A percentile compares a stretch with the other conserved stretches of the same genome.
These are phyloP conservation scores for Lunularia cruciata DNA, from an alignment of 225 moss, liverwort and hornwort species.

Conservation along the genomic window DNA sequence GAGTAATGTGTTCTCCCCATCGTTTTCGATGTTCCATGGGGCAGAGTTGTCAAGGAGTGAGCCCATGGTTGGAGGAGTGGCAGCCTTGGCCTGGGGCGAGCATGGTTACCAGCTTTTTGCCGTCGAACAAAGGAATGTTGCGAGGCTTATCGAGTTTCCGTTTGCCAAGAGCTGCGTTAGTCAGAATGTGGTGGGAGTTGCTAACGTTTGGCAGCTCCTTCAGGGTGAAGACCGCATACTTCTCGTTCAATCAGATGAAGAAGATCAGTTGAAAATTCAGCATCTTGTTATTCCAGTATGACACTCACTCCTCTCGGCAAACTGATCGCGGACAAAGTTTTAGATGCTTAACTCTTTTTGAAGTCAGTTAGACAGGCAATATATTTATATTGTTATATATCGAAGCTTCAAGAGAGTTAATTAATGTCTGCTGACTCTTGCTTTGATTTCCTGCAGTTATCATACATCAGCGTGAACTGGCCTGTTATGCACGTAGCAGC, in stretches of 20 bases:
- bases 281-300: constrained; percentile 94
- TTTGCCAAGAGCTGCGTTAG: constrained; percentile 94
- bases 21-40: constrained; percentile 65
- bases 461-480: constrained; percentile 90
- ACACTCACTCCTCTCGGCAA: constrained; percentile 7
- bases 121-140: constrained; percentile 78
- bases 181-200: constrained; percentile 77
- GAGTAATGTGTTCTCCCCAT: constrained; percentile 86
- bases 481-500: constrained; percentile 90
- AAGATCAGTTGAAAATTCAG: constrained; percentile 86
- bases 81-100: constrained; percentile 87
- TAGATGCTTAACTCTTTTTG: not conserved
- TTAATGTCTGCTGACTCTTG: no score
- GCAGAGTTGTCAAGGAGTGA: constrained; percentile 89
- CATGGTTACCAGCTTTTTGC: constrained; percentile 96
- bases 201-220: constrained; percentile 90
- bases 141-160: constrained; percentile 86
- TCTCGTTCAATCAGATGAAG: constrained; percentile 92
- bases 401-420: no score
- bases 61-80: constrained; percentile 93
- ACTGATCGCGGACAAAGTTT: not conserved
- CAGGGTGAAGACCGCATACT: constrained; percentile 96
- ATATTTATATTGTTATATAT: no score
- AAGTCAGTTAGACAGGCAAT: not conserved
- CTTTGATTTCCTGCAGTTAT: constrained; percentile 61